Evolutionary conservation across 1,284 basidiomycete genomes (phyloP).

Genomic region (Leccinum solheimii): DNA sequence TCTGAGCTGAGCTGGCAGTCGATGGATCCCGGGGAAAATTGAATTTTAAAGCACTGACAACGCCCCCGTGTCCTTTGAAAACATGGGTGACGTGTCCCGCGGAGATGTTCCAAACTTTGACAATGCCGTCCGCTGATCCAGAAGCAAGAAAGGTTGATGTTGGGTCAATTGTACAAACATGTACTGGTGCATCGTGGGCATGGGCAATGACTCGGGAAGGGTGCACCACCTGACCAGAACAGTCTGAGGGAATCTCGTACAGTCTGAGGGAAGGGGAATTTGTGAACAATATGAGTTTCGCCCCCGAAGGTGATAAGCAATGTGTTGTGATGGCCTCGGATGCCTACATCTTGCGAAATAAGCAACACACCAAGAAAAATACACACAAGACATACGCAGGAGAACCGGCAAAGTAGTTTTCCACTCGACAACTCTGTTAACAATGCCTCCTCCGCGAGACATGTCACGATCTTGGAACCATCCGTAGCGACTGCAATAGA

Average conservation of each 20-base stretch:
- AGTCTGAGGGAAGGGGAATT: slow-evolving; percentile 67
- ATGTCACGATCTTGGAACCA: slow-evolving; percentile 80
- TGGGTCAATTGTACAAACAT: slow-evolving; percentile 84
- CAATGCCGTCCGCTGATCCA: slow-evolving; percentile 92
- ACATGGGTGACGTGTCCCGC: slow-evolving; percentile 92
- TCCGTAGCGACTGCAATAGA: slow-evolving; percentile 81
- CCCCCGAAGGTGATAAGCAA: slow-evolving; percentile 64
- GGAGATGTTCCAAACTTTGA: slow-evolving; percentile 94
- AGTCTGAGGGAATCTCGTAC: slow-evolving; percentile 57
- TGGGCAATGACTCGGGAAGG: slow-evolving; percentile 76
- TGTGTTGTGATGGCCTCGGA: slow-evolving; percentile 63
- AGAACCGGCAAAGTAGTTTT: slow-evolving; percentile 74
- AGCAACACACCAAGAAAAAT: slow-evolving; percentile 10
- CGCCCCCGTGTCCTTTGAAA: slow-evolving; percentile 95
- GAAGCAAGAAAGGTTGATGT: slow-evolving; percentile 91
- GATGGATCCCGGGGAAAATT: slow-evolving; percentile 65
- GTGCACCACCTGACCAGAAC: slow-evolving; percentile 50
- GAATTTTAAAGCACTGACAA: slow-evolving; percentile 88
- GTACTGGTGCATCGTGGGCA: slow-evolving; percentile 92
- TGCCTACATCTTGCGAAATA: slow-evolving; percentile 46
- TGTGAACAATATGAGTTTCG: slow-evolving; percentile 67
- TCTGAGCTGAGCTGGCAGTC: slow-evolving; percentile 46
- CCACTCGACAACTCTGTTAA: slow-evolving; percentile 81
- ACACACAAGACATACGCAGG: slow-evolving; percentile 61
- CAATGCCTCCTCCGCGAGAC: slow-evolving; percentile 83